Base-by-base conservation (phyloP, 1,139 yeast species). In the Zygotorulaspora mrakii region DNA sequence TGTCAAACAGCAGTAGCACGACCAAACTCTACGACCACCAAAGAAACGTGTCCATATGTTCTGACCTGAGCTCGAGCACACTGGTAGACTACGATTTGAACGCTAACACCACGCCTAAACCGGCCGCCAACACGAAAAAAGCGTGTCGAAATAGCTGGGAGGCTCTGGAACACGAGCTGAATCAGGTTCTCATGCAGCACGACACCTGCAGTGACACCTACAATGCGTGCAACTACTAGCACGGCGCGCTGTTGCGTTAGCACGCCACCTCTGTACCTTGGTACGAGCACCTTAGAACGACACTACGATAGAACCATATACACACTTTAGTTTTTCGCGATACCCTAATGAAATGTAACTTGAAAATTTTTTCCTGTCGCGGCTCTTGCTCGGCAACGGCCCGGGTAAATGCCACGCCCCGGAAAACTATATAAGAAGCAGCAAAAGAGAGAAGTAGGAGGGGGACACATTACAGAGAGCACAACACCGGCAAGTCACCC, bases 1-100 rank as follows among this genome's bases (percentile, higher is more conserved):
- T 11, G 14, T 25, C 28, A 10, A 25, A 11, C 28, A 14, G 14
- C 28, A 12, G 28, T 7, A 14, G 10, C 14, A 4, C 20, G 24
- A 18, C 33, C 16, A 35, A 46, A 17, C 31, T 40, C 13, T 43
- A 42, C 33, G 48, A 50, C 16, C 49, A 49, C 31, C 41, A 42
- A 13, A 48, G 54, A 26, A 49, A 45, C 35, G 33, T 43, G 5
- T 52, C 57, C n/a, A 43, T 52, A 14, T 50, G 47, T 21, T 54
- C 58, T 1, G 51, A 54, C 35, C 32, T 53, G 31, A 52, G 56
- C 40, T 41, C 53, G 10, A 42, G 48, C 17, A 52, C 55, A 4
- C 38, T 52, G 21, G 52, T 48, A 5, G 37, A 33, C 18, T 18
- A 24, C 27, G 22, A 29, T 9, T 16, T n/a, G 22, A 25, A 9